Conservation (phyloP, 106 monocot species). For the Dendrobium catenatum region DNA sequence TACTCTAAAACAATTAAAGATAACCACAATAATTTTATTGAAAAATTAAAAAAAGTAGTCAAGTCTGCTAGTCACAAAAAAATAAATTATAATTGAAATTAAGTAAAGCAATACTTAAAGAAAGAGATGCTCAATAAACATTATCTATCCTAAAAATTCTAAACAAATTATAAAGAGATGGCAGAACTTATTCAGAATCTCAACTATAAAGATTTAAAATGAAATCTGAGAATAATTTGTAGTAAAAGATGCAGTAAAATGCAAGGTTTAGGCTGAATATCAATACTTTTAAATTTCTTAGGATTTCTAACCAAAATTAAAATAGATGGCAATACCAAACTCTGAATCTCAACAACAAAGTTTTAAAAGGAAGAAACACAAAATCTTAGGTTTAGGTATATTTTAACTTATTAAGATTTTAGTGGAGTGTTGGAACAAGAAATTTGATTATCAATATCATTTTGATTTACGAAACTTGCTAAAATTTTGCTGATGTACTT, state of each 20-base stretch:
- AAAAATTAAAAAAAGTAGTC: background rate
- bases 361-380: no score
- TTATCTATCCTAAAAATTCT: background rate
- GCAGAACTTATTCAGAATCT: background rate
- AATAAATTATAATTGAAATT: background rate
- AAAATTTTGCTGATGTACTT: no score
- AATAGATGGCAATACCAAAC: no score
- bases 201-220: background rate
- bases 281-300: background rate
- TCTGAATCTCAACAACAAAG: no score
- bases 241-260: background rate
- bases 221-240: background rate
- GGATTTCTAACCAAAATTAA: background rate
- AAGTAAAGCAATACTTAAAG: background rate
- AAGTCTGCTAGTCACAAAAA: background rate
- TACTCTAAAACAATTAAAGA: background rate
- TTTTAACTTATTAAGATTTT: no score
- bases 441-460: no score
- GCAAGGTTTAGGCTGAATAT: background rate
- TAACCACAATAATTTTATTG: background rate
- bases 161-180: background rate
- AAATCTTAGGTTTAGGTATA: no score
- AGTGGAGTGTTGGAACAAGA: no score
- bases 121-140: background rate
- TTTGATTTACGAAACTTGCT: no score